Evolutionary conservation across 441 rosid genomes (phyloP), one percentile per base, ranked within the genome.

Genomic region (Populus hybrid): DNA sequence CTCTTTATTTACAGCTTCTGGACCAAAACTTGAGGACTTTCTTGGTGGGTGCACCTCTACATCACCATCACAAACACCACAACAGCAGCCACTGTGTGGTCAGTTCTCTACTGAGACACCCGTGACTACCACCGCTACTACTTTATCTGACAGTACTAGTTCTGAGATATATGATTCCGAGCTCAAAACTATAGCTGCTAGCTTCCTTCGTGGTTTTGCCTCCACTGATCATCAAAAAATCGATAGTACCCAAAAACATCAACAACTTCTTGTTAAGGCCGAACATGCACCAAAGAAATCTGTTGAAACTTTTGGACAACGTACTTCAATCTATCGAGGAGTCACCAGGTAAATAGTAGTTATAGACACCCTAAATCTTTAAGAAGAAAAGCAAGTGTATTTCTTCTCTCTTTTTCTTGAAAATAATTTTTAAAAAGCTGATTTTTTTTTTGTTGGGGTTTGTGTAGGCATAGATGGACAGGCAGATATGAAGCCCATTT

Each of bases 401-500:
- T 23, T 21, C 8, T 10, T 21, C 16, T 23, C 34, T 10, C 8
- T 65, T 63, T 8, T 21, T 24, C 30, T 8, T 65, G 24, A 69
- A 36, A 20, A 18, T 32, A 35, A 32, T 32, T 1, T 35, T 14
- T 6, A 20, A 20, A 14, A 46, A 46, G 53, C 3, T 46, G 57
- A 46, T 46, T 46, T 20, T 26, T 8, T 6, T 28, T 24, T 10
- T 16, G 53, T 24, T 8, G 28, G 23, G 42, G 6, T 72, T 6
- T 18, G 5, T 53, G 57, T 23, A 92, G 97, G 81, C 97, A 93
- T 88, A 85, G 97, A 85, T 93, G 97, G 97, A 93, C 97, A 2
- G 97, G 97, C 30, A 91, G 97, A 81, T 93, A 89, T 75, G 98
- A 93, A 86, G 98, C 98, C 83, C 98, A 93, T 84, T 81, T 93